These are phyloP conservation scores for Ampelomyces quisqualis DNA, from an alignment of 2,329 filamentous ascomycete genomes.

Conservation along the genomic window DNA sequence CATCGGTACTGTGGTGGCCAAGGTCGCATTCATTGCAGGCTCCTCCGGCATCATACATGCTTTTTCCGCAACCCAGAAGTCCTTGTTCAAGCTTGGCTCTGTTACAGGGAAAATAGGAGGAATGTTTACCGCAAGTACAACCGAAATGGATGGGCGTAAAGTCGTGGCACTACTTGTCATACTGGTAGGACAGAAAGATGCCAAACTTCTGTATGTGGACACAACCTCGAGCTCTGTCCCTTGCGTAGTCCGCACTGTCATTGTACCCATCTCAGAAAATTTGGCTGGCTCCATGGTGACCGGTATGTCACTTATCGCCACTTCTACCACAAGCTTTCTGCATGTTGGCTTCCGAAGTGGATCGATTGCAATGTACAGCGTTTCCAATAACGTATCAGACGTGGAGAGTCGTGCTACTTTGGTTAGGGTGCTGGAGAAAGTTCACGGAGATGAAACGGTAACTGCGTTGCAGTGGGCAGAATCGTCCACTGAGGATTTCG, in stretches of 20 bases:
- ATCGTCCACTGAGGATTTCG: constrained; percentile 38
- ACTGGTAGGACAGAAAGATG: constrained; percentile 39
- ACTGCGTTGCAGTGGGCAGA: constrained; percentile 58
- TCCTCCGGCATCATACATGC: constrained; percentile 47
- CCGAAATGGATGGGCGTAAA: constrained; percentile 1
- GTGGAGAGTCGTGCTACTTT: constrained; percentile 8
- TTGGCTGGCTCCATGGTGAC: constrained; percentile 55
- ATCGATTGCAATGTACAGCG: constrained; percentile 52
- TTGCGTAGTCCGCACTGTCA: constrained; percentile 6
- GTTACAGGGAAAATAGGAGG: constrained; percentile 45
- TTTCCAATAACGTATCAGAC: constrained; percentile 9
- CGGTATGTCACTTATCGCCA: constrained; percentile 46
- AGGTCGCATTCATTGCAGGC: constrained; percentile 51
- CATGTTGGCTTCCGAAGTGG: constrained; percentile 60
- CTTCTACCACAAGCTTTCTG: constrained; percentile 32
- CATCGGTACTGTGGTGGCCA: constrained; percentile 38
- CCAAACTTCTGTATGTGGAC: constrained; percentile 35
- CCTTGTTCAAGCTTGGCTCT: constrained; percentile 27
- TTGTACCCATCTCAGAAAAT: constrained; percentile 20
- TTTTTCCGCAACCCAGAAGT: constrained; percentile 27
- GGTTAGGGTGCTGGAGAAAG: constrained; percentile 21
- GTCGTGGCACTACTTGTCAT: constrained; percentile 42
- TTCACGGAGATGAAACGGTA: constrained; percentile 63
- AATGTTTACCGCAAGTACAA: constrained; percentile 33
- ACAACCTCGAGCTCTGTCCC: not conserved